Percentiles rank a stretch among this genome's conserved stretches.
Conservation (phyloP, 2,329 filamentous ascomycete species). For the Biscogniauxia marginata region DNA sequence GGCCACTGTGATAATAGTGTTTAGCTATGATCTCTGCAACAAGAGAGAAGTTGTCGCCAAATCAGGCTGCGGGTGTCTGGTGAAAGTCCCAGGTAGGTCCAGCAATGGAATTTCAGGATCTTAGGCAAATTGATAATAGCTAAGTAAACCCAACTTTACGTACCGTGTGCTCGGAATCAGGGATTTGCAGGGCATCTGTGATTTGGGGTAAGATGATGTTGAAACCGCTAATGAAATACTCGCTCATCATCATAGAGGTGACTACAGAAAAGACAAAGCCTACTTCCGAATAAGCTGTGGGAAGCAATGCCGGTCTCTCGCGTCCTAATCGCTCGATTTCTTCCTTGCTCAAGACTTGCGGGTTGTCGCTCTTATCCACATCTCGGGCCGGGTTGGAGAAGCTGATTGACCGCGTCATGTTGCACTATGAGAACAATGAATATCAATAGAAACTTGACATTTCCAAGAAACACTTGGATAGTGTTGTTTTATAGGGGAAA, state of each 20-base stretch:
- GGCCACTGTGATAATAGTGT: conserved; percentile 48
- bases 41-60: neutral
- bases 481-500: no score
- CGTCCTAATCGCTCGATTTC: conserved; percentile 57
- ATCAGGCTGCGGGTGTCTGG: no score
- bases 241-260: conserved; percentile 60
- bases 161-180: conserved; percentile 50
- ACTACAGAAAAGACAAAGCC: conserved; percentile 59
- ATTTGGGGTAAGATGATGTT: conserved; percentile 69
- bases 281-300: conserved; percentile 49
- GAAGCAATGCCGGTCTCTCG: conserved; percentile 54
- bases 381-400: conserved; percentile 5
- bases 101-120: neutral
- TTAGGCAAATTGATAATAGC: no score
- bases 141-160: no score
- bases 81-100: no score
- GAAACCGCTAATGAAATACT: conserved; percentile 79
- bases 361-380: conserved; percentile 12
- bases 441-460: neutral
- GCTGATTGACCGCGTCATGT: neutral
- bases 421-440: neutral
- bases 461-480: neutral
- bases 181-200: conserved; percentile 60
- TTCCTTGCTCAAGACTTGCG: conserved; percentile 22
- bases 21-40: neutral